A percentile compares a stretch with the other conserved stretches of the same genome.
phyloP scores from a whole-genome alignment of 1,284 basidiomycete species.

The Tilletia horrida region DNA sequence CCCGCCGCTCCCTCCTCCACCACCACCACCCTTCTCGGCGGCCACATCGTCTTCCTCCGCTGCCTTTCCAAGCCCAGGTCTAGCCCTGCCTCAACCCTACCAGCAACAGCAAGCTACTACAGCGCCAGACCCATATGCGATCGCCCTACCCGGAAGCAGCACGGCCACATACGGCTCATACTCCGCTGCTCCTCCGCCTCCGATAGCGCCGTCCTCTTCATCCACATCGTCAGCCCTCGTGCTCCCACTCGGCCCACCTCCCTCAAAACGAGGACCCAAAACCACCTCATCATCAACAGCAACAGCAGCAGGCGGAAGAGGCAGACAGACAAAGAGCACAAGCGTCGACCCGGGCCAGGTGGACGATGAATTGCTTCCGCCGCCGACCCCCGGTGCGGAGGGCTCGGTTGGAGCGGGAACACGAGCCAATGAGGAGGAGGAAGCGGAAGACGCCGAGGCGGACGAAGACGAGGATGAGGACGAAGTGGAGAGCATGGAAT shows the following conservation, averaged over 20 bases:
- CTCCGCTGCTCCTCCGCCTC: not conserved
- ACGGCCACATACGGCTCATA: not conserved
- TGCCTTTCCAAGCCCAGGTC: not conserved
- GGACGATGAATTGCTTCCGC: constrained; percentile 12
- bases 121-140: not conserved
- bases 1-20: not conserved
- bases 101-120: not conserved
- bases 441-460: not conserved
- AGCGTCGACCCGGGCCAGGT: constrained; percentile 8
- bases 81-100: not conserved
- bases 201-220: too few relatives aligned
- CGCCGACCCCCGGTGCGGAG: not conserved
- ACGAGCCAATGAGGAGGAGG: not conserved
- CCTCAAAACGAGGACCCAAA: not conserved
- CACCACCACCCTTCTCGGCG: not conserved
- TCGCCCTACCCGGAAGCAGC: constrained; percentile 2
- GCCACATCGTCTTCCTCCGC: not conserved
- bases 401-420: not conserved
- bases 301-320: constrained; percentile 4
- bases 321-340: constrained; percentile 5
- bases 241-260: not conserved
- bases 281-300: not conserved
- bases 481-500: constrained; percentile 14
- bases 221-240: not conserved
- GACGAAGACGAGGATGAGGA: not conserved